phyloP scores from a whole-genome alignment of 805 yeast genomes.

The Metschnikowia cerradonensis region DNA sequence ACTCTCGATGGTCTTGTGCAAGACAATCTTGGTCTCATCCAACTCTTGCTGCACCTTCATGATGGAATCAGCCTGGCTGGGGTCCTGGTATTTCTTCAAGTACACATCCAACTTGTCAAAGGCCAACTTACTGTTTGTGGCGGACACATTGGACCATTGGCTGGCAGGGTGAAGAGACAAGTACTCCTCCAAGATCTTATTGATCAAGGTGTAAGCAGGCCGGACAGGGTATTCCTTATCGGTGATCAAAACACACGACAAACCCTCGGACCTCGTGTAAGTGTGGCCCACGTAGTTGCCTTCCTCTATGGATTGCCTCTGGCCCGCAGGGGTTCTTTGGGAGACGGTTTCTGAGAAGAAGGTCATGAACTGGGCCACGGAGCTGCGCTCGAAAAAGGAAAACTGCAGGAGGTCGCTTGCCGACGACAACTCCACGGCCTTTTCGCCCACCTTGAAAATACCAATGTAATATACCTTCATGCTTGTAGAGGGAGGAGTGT shows the following conservation, averaged over 20 bases:
- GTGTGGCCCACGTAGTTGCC: constrained; percentile 89
- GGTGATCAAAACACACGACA: constrained; percentile 86
- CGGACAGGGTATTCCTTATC: constrained; percentile 96
- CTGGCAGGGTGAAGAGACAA: constrained; percentile 71
- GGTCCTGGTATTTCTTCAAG: constrained; percentile 87
- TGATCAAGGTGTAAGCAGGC: constrained; percentile 90
- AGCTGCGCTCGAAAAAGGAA: constrained; percentile 79
- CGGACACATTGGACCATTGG: constrained; percentile 57
- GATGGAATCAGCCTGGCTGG: constrained; percentile 92
- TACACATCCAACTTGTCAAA: constrained; percentile 65
- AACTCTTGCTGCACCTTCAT: constrained; percentile 97
- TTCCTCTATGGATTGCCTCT: constrained; percentile 92
- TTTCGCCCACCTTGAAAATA: constrained; percentile 63
- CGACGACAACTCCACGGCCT: constrained; percentile 71
- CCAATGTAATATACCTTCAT: constrained; percentile 95
- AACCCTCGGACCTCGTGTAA: constrained; percentile 82
- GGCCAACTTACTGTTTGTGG: constrained; percentile 42
- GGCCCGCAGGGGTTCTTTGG: constrained; percentile 81
- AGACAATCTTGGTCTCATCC: constrained; percentile 94
- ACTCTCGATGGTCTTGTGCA: constrained; percentile 92
- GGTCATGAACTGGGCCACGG: constrained; percentile 89
- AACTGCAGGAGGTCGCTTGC: constrained; percentile 83
- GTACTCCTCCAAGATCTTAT: constrained; percentile 89
- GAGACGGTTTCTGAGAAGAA: constrained; percentile 90
- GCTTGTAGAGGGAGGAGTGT: not conserved